Evolutionary conservation across 192 early-diverging fungal genomes (phyloP).

Genomic region (Dissophora ornata): DNA sequence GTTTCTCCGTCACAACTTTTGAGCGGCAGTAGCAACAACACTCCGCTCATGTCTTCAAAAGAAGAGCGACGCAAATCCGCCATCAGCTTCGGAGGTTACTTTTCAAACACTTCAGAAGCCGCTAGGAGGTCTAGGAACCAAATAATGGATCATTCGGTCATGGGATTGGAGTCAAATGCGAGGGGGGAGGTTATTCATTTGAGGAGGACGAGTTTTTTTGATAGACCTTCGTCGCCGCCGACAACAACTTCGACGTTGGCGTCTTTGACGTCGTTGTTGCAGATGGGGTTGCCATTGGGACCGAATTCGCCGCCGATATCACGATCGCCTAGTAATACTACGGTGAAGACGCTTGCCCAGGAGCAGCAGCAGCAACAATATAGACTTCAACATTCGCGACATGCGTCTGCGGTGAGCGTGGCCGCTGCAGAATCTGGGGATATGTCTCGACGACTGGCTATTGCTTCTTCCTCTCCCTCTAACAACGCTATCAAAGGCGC

Average conservation of each 20-base stretch:
- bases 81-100: slow-evolving; percentile 48
- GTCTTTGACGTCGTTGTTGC: slow-evolving; percentile 9
- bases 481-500: not conserved
- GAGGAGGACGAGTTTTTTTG: slow-evolving; percentile 31
- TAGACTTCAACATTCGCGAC: not conserved
- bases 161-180: slow-evolving; percentile 23
- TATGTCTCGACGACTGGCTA: slow-evolving; percentile 5
- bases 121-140: slow-evolving; percentile 14
- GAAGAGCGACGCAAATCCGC: slow-evolving; percentile 49
- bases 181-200: slow-evolving; percentile 42
- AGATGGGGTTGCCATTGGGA: not conserved
- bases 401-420: not conserved
- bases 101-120: slow-evolving; percentile 12
- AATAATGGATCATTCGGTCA: slow-evolving; percentile 13
- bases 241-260: slow-evolving; percentile 4
- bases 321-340: slow-evolving; percentile 15
- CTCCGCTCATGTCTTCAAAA: slow-evolving; percentile 7
- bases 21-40: not conserved
- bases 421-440: not conserved
- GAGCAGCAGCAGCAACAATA: not conserved
- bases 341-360: not conserved
- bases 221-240: slow-evolving; percentile 14
- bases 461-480: not conserved
- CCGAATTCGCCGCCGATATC: slow-evolving; percentile 4
- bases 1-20: slow-evolving; percentile 16